Evolutionary conservation across 768 basidiomycete species (phyloP).

Genomic region (Lyophyllum shimeji): DNA sequence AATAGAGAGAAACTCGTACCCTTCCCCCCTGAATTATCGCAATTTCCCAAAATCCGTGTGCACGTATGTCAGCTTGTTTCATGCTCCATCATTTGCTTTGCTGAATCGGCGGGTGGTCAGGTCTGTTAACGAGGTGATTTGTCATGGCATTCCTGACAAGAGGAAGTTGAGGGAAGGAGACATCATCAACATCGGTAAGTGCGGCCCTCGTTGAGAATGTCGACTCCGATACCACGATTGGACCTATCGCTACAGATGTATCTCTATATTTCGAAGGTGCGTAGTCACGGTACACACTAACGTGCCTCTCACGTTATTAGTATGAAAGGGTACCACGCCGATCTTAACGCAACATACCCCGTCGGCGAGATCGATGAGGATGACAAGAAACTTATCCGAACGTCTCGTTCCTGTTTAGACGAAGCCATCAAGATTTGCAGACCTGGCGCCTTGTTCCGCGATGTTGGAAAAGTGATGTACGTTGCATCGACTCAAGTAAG

Average conservation of each 20-base stretch:
- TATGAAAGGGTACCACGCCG: conserved; percentile 78
- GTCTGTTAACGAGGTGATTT: conserved; percentile 95
- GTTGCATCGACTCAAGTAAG: conserved; percentile 25
- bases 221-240: conserved; percentile 10
- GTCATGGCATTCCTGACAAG: conserved; percentile 94
- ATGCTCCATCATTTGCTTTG: background rate
- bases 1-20: conserved; percentile 90
- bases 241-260: conserved; percentile 52
- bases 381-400: conserved; percentile 76
- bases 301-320: background rate
- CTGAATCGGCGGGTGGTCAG: conserved; percentile 35
- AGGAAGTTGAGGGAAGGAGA: conserved; percentile 86
- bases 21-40: conserved; percentile 90
- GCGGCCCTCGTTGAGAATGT: conserved; percentile 4
- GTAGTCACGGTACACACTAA: conserved; percentile 9
- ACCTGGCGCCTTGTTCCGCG: conserved; percentile 88
- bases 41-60: conserved; percentile 95
- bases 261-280: conserved; percentile 76
- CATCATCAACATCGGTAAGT: conserved; percentile 89
- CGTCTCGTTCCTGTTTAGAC: conserved; percentile 81
- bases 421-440: conserved; percentile 92
- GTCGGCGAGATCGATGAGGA: conserved; percentile 86
- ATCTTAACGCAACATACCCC: conserved; percentile 92
- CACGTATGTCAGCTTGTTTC: conserved; percentile 60
- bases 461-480: conserved; percentile 84